phyloP scores from a whole-genome alignment of 225 moss, liverwort and hornwort genomes.

The Rhytidiadelphus loreus region DNA sequence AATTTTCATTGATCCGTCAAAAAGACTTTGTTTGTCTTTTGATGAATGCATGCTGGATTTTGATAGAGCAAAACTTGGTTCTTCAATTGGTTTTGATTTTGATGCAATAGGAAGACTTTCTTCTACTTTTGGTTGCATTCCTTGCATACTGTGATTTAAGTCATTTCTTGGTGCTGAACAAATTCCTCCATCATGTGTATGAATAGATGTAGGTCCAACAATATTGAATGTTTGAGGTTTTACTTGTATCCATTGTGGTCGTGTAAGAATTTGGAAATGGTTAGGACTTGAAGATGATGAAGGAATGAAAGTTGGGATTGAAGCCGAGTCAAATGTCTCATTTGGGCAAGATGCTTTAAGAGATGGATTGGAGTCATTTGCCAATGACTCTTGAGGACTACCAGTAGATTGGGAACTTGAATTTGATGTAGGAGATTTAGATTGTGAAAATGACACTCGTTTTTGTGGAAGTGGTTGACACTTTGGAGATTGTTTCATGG shows the following conservation, averaged over 20 bases:
- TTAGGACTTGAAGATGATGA: neutral
- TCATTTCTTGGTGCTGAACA: neutral
- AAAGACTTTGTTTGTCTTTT: neutral
- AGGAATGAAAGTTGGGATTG: neutral
- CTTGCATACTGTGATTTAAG: neutral
- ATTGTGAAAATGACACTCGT: neutral
- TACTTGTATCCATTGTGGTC: neutral
- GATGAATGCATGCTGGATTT: neutral
- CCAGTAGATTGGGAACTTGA: neutral
- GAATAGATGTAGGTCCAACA: neutral
- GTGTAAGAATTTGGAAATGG: neutral
- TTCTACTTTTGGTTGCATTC: neutral
- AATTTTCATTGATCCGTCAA: neutral
- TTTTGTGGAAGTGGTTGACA: neutral
- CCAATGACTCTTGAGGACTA: neutral
- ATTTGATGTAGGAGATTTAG: neutral
- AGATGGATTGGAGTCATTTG: neutral
- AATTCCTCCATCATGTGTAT: neutral
- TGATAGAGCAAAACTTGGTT: neutral
- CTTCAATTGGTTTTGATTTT: neutral
- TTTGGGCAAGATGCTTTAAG: neutral
- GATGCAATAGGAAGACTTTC: neutral
- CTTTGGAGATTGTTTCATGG: neutral
- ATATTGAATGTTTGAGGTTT: constrained; percentile 1
- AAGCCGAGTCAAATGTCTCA: neutral